phyloP scores from a whole-genome alignment of 306 rosid species.

The Boehmeria nivea region DNA sequence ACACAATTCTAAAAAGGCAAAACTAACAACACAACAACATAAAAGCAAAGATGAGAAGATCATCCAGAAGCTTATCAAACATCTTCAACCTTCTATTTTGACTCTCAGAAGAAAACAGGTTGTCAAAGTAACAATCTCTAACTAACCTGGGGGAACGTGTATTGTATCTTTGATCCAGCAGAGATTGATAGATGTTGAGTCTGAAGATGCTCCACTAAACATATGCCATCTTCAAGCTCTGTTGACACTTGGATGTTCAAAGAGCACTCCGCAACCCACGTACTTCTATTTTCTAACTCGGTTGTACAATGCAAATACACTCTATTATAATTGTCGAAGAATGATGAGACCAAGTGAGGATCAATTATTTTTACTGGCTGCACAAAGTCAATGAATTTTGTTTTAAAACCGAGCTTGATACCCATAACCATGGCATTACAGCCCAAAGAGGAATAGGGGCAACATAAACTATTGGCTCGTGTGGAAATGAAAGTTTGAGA shows the following conservation, averaged over 20 bases:
- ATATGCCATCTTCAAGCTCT: slow-evolving; percentile 58
- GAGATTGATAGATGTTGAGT: slow-evolving; percentile 56
- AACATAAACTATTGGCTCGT: slow-evolving; percentile 15
- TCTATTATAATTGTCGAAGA: slow-evolving; percentile 69
- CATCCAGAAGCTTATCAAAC: not conserved
- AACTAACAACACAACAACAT: slow-evolving; percentile 9
- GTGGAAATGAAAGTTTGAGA: slow-evolving; percentile 14
- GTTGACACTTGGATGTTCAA: slow-evolving; percentile 68
- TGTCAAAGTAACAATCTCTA: not conserved
- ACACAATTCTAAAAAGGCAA: slow-evolving; percentile 14
- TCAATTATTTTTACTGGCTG: slow-evolving; percentile 92
- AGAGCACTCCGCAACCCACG: slow-evolving; percentile 68
- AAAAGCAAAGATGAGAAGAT: not conserved
- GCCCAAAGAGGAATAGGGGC: slow-evolving; percentile 15
- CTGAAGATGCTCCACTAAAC: slow-evolving; percentile 73
- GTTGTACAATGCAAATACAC: slow-evolving; percentile 67
- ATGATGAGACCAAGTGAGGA: slow-evolving; percentile 89
- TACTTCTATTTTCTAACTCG: slow-evolving; percentile 78
- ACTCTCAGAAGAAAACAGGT: not conserved
- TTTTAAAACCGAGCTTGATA: slow-evolving; percentile 12
- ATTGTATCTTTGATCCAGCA: slow-evolving; percentile 53
- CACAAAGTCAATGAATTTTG: slow-evolving; percentile 22
- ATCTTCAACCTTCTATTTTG: not conserved
- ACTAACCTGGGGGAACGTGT: slow-evolving; percentile 81
- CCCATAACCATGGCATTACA: not conserved